Conservation (phyloP, 1,284 basidiomycete genomes). For the Thecaphora frezii region DNA sequence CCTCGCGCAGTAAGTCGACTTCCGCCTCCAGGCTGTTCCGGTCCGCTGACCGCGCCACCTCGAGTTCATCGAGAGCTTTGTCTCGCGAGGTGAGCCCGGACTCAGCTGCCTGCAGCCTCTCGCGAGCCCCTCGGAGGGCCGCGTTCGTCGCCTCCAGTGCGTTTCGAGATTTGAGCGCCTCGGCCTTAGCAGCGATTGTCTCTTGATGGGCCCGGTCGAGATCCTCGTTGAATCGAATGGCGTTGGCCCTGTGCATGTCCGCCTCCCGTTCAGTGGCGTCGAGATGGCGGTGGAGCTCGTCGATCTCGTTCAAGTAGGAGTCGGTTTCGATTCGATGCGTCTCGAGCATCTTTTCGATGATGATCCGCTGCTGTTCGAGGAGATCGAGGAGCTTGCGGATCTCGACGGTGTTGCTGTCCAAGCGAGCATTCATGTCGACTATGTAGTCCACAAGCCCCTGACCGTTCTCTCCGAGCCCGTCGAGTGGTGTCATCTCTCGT, state of each 20-base stretch:
- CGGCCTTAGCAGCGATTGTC: conserved; percentile 25
- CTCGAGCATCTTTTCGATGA: conserved; percentile 51
- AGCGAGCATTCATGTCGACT: conserved; percentile 31
- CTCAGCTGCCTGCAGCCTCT: conserved; percentile 24
- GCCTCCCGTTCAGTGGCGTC: conserved; percentile 13
- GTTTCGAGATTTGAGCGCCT: conserved; percentile 18
- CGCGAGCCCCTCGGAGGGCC: conserved; percentile 20
- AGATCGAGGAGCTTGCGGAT: conserved; percentile 46
- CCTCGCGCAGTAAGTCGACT: background rate
- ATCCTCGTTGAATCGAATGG: conserved; percentile 25
- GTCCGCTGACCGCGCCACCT: background rate
- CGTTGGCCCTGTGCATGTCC: conserved; percentile 13
- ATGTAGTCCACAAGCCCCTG: conserved; percentile 35
- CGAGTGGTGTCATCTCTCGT: conserved; percentile 45
- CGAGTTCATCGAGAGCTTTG: too few relatives aligned
- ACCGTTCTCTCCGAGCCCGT: conserved; percentile 25
- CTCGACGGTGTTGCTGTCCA: conserved; percentile 35
- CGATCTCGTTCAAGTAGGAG: conserved; percentile 37
- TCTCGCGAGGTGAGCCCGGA: background rate
- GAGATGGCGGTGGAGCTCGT: conserved; percentile 27
- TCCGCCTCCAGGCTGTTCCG: background rate
- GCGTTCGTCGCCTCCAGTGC: conserved; percentile 18
- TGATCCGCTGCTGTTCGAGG: conserved; percentile 46
- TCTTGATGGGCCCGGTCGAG: conserved; percentile 28
- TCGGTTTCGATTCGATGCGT: conserved; percentile 45